These are phyloP conservation scores for Heritiera fomes DNA, from an alignment of 345 rosid genomes.

Conservation along the genomic window DNA sequence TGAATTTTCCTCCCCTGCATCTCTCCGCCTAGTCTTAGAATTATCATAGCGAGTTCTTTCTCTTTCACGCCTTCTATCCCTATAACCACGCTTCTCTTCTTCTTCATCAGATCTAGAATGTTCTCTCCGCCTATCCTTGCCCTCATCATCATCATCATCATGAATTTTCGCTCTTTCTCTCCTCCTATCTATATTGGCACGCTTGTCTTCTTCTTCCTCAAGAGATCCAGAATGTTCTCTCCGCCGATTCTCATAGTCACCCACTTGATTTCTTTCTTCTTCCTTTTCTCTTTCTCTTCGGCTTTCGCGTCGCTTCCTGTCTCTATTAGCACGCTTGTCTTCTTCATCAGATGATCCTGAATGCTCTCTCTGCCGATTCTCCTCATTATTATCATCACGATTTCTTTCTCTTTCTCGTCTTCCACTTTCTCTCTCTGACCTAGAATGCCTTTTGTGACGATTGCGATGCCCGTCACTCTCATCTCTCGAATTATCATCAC, in stretches of 20 bases:
- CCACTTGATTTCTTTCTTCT: slow-evolving; percentile 20
- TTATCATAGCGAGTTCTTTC: background rate
- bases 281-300: slow-evolving; percentile 15
- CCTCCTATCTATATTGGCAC: slow-evolving; percentile 17
- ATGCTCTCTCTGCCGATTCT: background rate
- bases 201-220: background rate
- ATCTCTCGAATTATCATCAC: slow-evolving; percentile 5
- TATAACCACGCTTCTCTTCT: background rate
- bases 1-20: background rate
- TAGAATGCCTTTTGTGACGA: background rate
- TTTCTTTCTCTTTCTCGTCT: background rate
- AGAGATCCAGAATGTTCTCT: background rate
- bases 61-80: background rate
- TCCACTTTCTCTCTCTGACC: slow-evolving; percentile 10
- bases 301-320: slow-evolving; percentile 19
- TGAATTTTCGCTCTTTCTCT: slow-evolving; percentile 28
- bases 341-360: slow-evolving; percentile 25
- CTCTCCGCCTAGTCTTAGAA: slow-evolving; percentile 1
- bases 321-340: slow-evolving; percentile 17
- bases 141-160: background rate
- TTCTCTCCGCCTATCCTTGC: background rate
- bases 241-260: slow-evolving; percentile 15
- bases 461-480: background rate
- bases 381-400: background rate
- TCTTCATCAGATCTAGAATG: background rate